Conservation (phyloP, 352 stramenopile species). For the Pythium brachiatum region DNA sequence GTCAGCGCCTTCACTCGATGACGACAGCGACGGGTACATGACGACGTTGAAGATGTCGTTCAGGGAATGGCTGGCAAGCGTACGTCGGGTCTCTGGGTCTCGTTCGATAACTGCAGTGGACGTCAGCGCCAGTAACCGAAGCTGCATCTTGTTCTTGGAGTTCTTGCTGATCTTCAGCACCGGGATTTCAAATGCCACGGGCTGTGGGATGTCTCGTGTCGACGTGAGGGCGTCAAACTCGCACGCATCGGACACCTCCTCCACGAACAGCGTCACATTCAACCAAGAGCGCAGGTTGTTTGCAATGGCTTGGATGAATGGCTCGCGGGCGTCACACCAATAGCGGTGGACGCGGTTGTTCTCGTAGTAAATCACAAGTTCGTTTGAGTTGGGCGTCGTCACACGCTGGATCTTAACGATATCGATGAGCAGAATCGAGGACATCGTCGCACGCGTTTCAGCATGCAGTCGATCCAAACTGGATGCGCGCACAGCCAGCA, state of each 20-base stretch:
- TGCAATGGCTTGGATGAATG: slow-evolving; percentile 82
- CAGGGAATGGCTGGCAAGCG: slow-evolving; percentile 56
- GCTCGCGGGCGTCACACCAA: slow-evolving; percentile 81
- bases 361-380: slow-evolving; percentile 81
- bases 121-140: slow-evolving; percentile 71
- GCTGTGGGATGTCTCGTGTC: slow-evolving; percentile 74
- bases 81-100: slow-evolving; percentile 68
- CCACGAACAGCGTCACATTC: slow-evolving; percentile 74
- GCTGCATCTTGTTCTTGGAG: slow-evolving; percentile 59
- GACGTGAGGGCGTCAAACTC: slow-evolving; percentile 83
- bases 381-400: slow-evolving; percentile 79
- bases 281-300: slow-evolving; percentile 88
- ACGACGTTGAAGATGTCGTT: slow-evolving; percentile 87
- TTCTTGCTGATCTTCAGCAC: slow-evolving; percentile 88
- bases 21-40: slow-evolving; percentile 82
- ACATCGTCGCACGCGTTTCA: slow-evolving; percentile 63
- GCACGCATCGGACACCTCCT: slow-evolving; percentile 80
- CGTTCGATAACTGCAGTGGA: slow-evolving; percentile 69
- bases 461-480: slow-evolving; percentile 75
- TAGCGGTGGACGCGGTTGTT: slow-evolving; percentile 88
- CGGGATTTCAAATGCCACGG: slow-evolving; percentile 80
- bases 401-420: slow-evolving; percentile 89
- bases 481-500: slow-evolving; percentile 73
- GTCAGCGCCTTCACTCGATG: slow-evolving; percentile 44
- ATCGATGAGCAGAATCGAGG: slow-evolving; percentile 82